Base-by-base conservation (phyloP, 2,329 filamentous ascomycete species). In the Ceratocystiopsis minuta region DNA sequence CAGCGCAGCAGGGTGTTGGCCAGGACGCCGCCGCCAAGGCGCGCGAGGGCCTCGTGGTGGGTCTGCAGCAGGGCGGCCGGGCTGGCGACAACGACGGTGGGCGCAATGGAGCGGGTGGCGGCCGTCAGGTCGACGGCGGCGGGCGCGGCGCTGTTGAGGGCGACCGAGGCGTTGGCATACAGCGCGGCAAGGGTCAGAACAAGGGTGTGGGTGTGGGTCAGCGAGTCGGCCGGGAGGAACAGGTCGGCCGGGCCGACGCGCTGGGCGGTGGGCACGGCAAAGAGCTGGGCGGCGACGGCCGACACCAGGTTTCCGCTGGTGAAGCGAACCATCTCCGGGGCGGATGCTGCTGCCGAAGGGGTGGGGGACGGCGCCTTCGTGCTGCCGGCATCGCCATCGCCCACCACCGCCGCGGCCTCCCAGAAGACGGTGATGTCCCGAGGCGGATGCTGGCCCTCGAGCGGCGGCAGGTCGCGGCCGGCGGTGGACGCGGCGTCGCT, bases 71-170 rank as follows among this genome's bases (percentile, higher is more conserved):
- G 70, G 1, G 82, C 80, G 43, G 77, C 70, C 0, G 87, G 78
- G 3, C 81, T 82, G 9, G 82, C 75, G 36, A 92, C 75, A 42
- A 95, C 65, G 45, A 95, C 70, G 5, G 87, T 95, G 1, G 88
- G 88, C 1, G 80, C 72, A 34, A 92, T 66, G 38, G 77, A 76
- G 45, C 76, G 72, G 17, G 80, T 80, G 17, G 85, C 84, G 17
- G 86, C 61, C 16, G 67, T 64, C 34, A 96, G 68, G 54, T 90
- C 76, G 13, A 80, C 67, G 12, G 73, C 73, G 33, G 73, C 69
- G 7, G 80, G 80, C 15, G 86, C 81, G 20, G 93, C 86, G 0
- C 86, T 90, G 60, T 84, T 96, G 53, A 98, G 70, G 20, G 86
- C 84, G 16, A 98, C 63, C 0, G 85, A 90, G 16, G 84, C 70